phyloP scores from a whole-genome alignment of 2,329 filamentous ascomycete species.

The Aspergillus quadricinctus region DNA sequence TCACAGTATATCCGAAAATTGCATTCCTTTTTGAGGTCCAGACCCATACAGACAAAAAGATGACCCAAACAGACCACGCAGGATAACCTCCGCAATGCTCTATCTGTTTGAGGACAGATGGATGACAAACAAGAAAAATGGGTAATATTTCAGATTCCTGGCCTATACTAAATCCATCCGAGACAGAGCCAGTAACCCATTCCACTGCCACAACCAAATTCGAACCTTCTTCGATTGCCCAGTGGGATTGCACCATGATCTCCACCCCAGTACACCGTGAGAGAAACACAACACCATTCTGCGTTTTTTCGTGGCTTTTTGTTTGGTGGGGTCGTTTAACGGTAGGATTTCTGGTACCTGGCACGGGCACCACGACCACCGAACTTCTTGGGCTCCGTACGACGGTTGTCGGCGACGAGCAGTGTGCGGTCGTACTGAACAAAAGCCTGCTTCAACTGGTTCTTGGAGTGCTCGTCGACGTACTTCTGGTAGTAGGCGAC shows the following conservation, averaged over 20 bases:
- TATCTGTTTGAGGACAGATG: conserved; percentile 1
- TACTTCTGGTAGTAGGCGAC: conserved; percentile 99
- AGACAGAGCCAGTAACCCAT: conserved; percentile 24
- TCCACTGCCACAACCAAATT: conserved; percentile 22
- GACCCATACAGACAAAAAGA: not conserved
- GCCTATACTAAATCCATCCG: conserved; percentile 27
- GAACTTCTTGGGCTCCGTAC: conserved; percentile 97
- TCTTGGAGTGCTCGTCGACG: conserved; percentile 99
- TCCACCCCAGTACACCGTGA: conserved; percentile 4
- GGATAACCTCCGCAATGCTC: conserved; percentile 3
- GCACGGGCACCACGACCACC: conserved; percentile 81
- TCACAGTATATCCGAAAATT: not conserved
- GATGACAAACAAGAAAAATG: conserved; percentile 19
- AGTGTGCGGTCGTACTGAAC: conserved; percentile 95
- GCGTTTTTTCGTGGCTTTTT: conserved; percentile 8
- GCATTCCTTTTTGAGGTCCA: conserved; percentile 1
- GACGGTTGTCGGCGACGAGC: conserved; percentile 97
- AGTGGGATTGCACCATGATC: conserved; percentile 5
- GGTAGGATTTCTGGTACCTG: conserved; percentile 99
- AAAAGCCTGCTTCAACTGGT: conserved; percentile 95
- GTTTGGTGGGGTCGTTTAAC: conserved; percentile 57
- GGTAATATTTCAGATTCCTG: conserved; percentile 30
- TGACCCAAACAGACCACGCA: not conserved
- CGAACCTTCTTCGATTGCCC: conserved; percentile 14
- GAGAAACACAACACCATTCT: conserved; percentile 10